Evolutionary conservation across 768 basidiomycete genomes (phyloP).

Genomic region (Lactarius evosmus): DNA sequence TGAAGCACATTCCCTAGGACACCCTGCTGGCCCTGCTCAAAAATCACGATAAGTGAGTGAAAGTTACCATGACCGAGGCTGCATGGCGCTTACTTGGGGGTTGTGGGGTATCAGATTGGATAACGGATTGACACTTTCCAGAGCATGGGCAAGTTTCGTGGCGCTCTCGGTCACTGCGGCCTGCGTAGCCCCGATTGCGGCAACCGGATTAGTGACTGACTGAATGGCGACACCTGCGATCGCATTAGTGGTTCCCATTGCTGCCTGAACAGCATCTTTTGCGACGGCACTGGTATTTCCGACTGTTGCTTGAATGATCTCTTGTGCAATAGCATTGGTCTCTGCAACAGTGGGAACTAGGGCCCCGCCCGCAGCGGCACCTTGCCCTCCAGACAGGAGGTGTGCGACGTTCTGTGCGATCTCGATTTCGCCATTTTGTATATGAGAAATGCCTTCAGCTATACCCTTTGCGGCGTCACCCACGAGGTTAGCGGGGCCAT

Average conservation of each 20-base stretch:
- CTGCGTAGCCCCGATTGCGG: conserved; percentile 1
- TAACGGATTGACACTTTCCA: conserved; percentile 7
- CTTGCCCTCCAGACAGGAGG: not conserved
- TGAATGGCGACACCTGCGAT: conserved; percentile 1
- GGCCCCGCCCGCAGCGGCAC: not conserved
- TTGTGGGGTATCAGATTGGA: not conserved
- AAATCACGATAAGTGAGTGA: not conserved
- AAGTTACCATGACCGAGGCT: not conserved
- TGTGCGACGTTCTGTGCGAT: conserved; percentile 4
- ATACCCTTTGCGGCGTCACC: not conserved
- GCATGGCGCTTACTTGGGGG: not conserved
- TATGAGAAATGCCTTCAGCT: conserved; percentile 5
- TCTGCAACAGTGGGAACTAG: not conserved
- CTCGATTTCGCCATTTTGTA: not conserved
- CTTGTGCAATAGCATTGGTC: not conserved
- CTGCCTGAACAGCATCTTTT: not conserved
- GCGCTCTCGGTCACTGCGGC: not conserved
- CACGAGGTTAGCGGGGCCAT: not conserved
- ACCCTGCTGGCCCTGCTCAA: not conserved
- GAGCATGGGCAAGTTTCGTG: not conserved
- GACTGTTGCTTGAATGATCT: not conserved
- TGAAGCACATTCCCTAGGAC: conserved; percentile 5
- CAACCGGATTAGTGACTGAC: not conserved
- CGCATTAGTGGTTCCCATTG: not conserved
- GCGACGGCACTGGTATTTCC: not conserved